A percentile compares a stretch with the other conserved stretches of the same genome.
Evolutionary conservation across 2,329 filamentous ascomycete species (phyloP).

Genomic region (Penicillium paneum): DNA sequence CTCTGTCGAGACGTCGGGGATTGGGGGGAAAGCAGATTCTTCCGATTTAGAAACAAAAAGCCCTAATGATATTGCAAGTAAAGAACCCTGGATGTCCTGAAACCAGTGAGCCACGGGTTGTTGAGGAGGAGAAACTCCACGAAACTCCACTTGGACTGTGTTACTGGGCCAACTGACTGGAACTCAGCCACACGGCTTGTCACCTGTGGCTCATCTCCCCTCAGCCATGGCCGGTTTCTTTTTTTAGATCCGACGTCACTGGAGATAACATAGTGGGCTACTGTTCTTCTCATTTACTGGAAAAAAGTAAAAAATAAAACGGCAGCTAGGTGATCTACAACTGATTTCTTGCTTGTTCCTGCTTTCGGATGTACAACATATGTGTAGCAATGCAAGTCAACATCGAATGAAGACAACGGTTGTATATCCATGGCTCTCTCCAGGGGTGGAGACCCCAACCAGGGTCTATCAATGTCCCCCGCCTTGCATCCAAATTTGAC

Average conservation of each 20-base stretch:
- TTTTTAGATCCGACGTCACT: conserved; percentile 8
- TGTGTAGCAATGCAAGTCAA: neutral
- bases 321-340: neutral
- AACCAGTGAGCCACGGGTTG: conserved; percentile 9
- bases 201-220: conserved; percentile 1
- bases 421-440: neutral
- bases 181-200: conserved; percentile 6
- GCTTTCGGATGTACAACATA: neutral
- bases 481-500: neutral
- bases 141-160: neutral
- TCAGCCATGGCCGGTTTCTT: neutral
- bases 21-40: neutral
- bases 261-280: neutral
- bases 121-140: neutral
- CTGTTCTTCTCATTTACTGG: neutral
- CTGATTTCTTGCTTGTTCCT: neutral
- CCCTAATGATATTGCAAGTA: conserved; percentile 3
- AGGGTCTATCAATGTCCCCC: conserved; percentile 12
- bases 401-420: too few species aligned
- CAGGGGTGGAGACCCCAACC: neutral
- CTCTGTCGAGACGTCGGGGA: neutral
- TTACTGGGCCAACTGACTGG: conserved; percentile 11
- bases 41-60: neutral
- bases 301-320: neutral
- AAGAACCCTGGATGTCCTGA: neutral